Conservation (phyloP, 2,329 filamentous ascomycete genomes). For the Aspergillus awamori region DNA sequence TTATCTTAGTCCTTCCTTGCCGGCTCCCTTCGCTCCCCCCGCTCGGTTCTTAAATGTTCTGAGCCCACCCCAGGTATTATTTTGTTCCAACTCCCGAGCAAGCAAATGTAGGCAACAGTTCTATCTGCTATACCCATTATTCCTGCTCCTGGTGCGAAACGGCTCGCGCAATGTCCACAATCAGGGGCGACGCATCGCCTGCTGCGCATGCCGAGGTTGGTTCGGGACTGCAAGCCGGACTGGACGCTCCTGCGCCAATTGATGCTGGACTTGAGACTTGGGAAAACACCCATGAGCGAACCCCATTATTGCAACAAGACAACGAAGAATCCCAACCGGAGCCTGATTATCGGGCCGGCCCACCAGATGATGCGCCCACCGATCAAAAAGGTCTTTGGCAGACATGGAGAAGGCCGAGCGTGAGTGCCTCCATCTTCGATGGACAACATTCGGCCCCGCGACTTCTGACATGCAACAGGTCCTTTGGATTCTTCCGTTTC, state of each 20-base stretch:
- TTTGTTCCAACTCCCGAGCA: not conserved
- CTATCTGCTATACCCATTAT: not conserved
- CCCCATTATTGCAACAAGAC: slow-evolving; percentile 28
- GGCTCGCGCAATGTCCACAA: slow-evolving; percentile 13
- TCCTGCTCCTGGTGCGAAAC: not conserved
- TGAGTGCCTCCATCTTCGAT: slow-evolving; percentile 33
- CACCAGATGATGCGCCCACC: not conserved
- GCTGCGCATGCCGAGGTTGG: slow-evolving; percentile 38
- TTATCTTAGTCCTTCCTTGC: not conserved
- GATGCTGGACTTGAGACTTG: slow-evolving; percentile 7
- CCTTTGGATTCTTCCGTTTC: slow-evolving; percentile 80
- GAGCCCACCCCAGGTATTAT: not conserved
- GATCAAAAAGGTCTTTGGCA: not conserved
- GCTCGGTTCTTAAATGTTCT: not conserved
- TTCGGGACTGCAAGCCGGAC: slow-evolving; percentile 26
- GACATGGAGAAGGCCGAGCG: slow-evolving; percentile 53
- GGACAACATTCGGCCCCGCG: not conserved
- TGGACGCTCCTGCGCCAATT: slow-evolving; percentile 13
- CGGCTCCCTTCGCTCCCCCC: not conserved
- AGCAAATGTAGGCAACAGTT: not conserved
- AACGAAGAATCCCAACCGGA: not conserved
- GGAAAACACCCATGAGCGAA: slow-evolving; percentile 28
- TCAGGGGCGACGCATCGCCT: slow-evolving; percentile 40
- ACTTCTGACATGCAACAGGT: slow-evolving; percentile 55
- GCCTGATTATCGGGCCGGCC: not conserved